Evolutionary conservation across 1,139 yeast species (phyloP), one percentile per base, ranked within the genome.

Genomic region (Taphrina communis): DNA sequence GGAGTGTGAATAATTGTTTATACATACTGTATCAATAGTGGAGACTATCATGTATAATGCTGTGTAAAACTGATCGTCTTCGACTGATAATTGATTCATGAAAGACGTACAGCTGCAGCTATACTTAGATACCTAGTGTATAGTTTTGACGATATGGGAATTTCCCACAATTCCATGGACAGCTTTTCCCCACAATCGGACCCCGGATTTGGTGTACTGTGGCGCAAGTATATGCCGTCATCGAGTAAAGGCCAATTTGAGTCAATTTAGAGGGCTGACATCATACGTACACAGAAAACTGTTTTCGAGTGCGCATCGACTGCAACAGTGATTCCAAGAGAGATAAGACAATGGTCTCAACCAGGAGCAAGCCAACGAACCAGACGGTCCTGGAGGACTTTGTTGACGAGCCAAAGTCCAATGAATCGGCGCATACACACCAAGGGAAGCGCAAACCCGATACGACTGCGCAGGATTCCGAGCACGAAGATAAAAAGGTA

Each of bases 361-460:
- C 60, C n/a, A 56, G 60, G 38, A 56, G 60, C 17, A 21, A 50
- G n/a, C 53, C 53, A 8, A 38, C 31, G 53, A 21, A 56, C 39
- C 60, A 56, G 36, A 56, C 60, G 11, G 41, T 31, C 12, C 41
- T 56, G 17, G 60, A 56, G n/a, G 60, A 56, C 17, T 56, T 56
- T 39, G 38, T 39, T 9, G 58, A 36, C 25, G 42, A 53, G 14
- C 42, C 58, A 11, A 17, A 53, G 19, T 11, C 41, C 7, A 21
- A 35, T 7, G 42, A 17, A 9, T 11, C 19, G n/a, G 14, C 12
- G 8, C 17, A 12, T 11, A 17, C 39, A 7, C 17, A 17, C 4
- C 42, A 31, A 31, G 58, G 35, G 42, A 53, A 35, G 58, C 11
- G 58, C 19, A 53, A 36, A 17, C 42, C 11, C 17, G 48, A 44